Evolutionary conservation across 495 filamentous ascomycete species (phyloP), one percentile per base, ranked within the genome.

Genomic region (Podospora anserina): DNA sequence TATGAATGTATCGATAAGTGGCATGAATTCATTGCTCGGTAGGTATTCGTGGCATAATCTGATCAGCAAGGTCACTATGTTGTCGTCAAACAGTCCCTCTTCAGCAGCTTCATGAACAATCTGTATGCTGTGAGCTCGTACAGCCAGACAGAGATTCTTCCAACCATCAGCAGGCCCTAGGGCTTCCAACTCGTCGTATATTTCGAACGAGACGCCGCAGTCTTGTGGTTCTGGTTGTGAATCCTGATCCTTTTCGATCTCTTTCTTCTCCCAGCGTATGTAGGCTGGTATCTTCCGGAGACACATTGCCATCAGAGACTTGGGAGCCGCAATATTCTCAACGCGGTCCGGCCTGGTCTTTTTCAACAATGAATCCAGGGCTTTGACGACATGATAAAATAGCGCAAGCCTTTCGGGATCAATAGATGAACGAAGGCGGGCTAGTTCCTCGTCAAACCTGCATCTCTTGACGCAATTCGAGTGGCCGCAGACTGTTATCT

Each of bases 161-260:
- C 91, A 93, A 34, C 90, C 90, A 53, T 80, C 79, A 56, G 77
- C 77, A 9, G 84, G 80, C 62, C 88, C 89, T 27, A 87, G 77
- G 0, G 80, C 72, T 70, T 93, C 90, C 34, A 94, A 74, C 64
- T 92, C 88, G 39, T 84, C 85, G 71, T 92, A 92, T 57, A 92
- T 84, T 9, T 84, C 75, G 3, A 79, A 78, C 1, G 82, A 80
- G 5, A 80, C 73, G 39, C 81, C 71, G 49, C 78, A 72, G 4
- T 67, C 75, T 44, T 80, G 70, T 11, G 83, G 69, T 0, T 77
- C 77, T 16, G 79, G 79, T 34, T 79, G 76, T 7, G 79, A 82
- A 18, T 85, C 85, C 57, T 79, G 70, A 16, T 85, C 85, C 57
- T 79, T 69, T 58, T 88, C 81, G 26, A 86, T 80, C 20, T 87